Evolutionary conservation across 2,329 filamentous ascomycete genomes (phyloP), one percentile per base, ranked within the genome.

Genomic region (Phaeomoniella chlamydospora): DNA sequence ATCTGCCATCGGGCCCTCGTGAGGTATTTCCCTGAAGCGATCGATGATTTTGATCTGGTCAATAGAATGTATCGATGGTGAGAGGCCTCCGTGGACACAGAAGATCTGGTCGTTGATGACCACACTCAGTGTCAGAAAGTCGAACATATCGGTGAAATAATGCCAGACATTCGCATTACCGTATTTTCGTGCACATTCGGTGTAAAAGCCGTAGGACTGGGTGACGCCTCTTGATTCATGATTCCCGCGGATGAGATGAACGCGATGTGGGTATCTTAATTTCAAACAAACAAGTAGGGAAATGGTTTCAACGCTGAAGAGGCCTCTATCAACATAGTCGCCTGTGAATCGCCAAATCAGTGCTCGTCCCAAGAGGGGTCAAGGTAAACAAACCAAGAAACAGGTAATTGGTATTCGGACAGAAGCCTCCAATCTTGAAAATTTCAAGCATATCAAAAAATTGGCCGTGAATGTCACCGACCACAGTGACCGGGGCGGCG

Each of bases 31-130:
- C 47, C 90, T 79, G 67, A 96, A 98, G 32, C 90, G 84, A 62
- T 98, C 90, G 55, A 98, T 96, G 57, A 98, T 93, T 60, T 98
- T 96, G 62, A 98, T 96, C 62, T 98, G 90, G 57, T 98, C 90
- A 54, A 98, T 94, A 31, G 84, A 93, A 61, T 98, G 90, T 55
- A 98, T 96, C 18, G 81, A 87, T 1, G 83, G 83, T 1, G 81
- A 87, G 14, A 90, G 70, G 15, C 83, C 90, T 55, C 90, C 90
- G 57, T 98, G 90, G 4, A 98, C 90, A 58, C 90, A 98, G 58
- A 98, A 98, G 46, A 98, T 98, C 58, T 96, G 84, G 58, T 98
- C 82, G 57, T 96, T 93, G 55, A 98, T 98, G 44, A 98, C 88
- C 41, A 96, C 92, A 49, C 84, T 93, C 39, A 98, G 67, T 5